Conservation (phyloP, 1,139 yeast genomes). For the Kurtzmaniella quercitrusa region DNA sequence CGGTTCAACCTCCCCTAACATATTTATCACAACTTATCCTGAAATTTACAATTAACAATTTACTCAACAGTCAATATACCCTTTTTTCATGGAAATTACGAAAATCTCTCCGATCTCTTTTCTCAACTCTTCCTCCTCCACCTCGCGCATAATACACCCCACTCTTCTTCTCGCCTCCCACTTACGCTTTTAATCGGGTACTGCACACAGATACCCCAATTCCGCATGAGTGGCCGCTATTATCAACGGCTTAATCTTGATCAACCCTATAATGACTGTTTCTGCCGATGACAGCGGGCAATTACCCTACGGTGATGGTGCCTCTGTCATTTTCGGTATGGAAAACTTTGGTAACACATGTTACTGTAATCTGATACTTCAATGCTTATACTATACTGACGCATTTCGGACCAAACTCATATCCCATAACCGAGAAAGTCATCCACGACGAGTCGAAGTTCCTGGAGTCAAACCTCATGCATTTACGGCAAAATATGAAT, state of each 20-base stretch:
- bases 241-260: too few species aligned
- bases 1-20: too few species aligned
- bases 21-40: too few species aligned
- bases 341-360: constrained; percentile 96
- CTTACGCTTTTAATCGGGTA: too few species aligned
- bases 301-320: constrained; percentile 58
- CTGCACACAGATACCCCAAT: too few species aligned
- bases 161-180: neutral
- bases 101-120: neutral
- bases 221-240: too few species aligned
- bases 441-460: constrained; percentile 35
- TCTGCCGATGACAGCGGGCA: neutral
- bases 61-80: too few species aligned
- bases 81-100: too few species aligned
- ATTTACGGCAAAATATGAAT: constrained; percentile 45
- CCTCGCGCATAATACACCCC: too few species aligned
- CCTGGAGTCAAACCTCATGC: constrained; percentile 43
- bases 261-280: neutral
- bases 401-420: constrained; percentile 60
- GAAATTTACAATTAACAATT: too few species aligned
- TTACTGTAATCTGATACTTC: constrained; percentile 88
- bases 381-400: constrained; percentile 75
- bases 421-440: constrained; percentile 28
- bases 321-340: constrained; percentile 80
- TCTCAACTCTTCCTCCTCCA: neutral